Evolutionary conservation across 345 rosid species (phyloP), one percentile per base, ranked within the genome.

Genomic region (Euphorbia pulcherrima): DNA sequence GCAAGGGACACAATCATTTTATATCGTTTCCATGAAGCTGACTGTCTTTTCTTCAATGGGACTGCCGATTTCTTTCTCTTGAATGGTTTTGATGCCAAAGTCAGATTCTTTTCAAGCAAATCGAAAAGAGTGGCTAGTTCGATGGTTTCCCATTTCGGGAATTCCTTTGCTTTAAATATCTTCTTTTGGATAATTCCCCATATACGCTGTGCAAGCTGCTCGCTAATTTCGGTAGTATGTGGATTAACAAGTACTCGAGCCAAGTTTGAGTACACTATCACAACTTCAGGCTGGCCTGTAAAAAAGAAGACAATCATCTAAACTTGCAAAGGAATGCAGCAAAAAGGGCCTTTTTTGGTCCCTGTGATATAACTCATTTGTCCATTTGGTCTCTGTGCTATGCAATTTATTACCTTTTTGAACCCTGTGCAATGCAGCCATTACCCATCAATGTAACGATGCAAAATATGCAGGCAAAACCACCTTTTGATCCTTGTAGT

Each of bases 111-210:
- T 79, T 89, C 93, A 81, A 94, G 67, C 68, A 92, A 77, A 29
- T 95, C 68, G 67, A 76, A 85, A 26, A 94, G 91, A 8, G 75
- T 68, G 21, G 93, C 61, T 9, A 84, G 70, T 54, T 82, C 79
- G 51, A 85, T 65, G 13, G 81, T 68, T 64, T 85, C 97, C 70
- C 78, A 81, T 69, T 79, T 86, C 0, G 96, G 96, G 44, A 82
- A 77, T 44, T 89, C 90, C 81, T 85, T 94, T 1, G 88, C 93
- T 80, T 84, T 94, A 60, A 94, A 88, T 73, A 91, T 78, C 71
- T 88, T 94, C 89, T 87, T 91, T 70, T 88, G 96, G 58, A 94
- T 68, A 77, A 89, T 88, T 70, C 95, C 90, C 97, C 97, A 89
- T 64, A 94, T 81, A n/a, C 96, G 86, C 73, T 94, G 96, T 69